Evolutionary conservation across 345 rosid species (phyloP), one percentile per base, ranked within the genome.

Genomic region (Aquilaria malaccensis): DNA sequence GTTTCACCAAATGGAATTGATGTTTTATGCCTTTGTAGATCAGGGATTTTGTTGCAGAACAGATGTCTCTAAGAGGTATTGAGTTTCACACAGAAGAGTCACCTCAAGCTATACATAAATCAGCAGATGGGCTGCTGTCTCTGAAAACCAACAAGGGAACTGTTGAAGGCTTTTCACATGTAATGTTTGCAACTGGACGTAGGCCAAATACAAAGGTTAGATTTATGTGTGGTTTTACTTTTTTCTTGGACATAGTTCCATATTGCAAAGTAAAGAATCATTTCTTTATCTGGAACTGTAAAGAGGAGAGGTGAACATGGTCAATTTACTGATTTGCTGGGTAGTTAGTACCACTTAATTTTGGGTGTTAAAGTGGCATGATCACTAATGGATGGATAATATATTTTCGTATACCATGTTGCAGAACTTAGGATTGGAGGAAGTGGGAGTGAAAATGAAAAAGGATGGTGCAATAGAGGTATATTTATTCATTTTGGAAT

Each of bases 121-220:
- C 88, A n/a, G 72, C 81, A 51, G 90, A 89, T 74, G 97, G 96
- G 61, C 84, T 86, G 4, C 65, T 89, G 9, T 85, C 98, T 55
- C 79, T 93, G 72, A 93, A 84, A 72, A 93, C 96, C 56, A 85
- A 59, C 79, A 87, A 80, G 76, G 98, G 96, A 75, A 87, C 94
- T 37, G 50, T 81, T 59, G 89, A 85, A 12, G 97, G 97, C 33
- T 87, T 89, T 76, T 93, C 98, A 2, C 98, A 93, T 73, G 56
- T 93, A 30, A 93, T 93, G 97, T 93, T 93, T 83, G 98, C 98
- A 53, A 93, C 97, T 52, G 98, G 98, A 63, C 94, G 98, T 43
- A 79, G 79, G 72, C 87, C 98, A 29, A 89, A 84, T 58, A 93
- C 97, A 10, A 87, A 84, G 98, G 98, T 93, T 77, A 58, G 70